Evolutionary conservation across 2,329 filamentous ascomycete species (phyloP).

Genomic region (Didymella segeticola): DNA sequence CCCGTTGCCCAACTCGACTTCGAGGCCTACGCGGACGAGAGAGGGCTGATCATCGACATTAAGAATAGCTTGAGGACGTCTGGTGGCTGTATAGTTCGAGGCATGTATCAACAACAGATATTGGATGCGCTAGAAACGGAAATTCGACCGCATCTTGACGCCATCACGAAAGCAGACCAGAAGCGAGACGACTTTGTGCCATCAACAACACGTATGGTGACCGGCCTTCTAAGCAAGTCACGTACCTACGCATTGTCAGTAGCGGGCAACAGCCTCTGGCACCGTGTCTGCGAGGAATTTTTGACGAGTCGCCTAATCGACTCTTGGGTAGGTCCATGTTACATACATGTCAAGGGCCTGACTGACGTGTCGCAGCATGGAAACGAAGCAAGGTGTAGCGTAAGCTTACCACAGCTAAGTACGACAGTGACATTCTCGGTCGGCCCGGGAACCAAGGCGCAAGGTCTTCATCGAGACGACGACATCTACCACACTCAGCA

Average conservation of each 20-base stretch:
- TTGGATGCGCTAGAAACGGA: background rate
- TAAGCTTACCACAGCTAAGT: conserved; percentile 29
- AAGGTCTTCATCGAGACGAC: conserved; percentile 38
- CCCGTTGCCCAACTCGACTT: background rate
- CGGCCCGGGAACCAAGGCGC: conserved; percentile 33
- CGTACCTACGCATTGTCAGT: conserved; percentile 17
- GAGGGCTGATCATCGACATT: background rate
- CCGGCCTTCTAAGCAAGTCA: background rate
- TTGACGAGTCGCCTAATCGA: conserved; percentile 17
- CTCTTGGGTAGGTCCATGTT: conserved; percentile 15
- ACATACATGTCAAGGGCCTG: background rate
- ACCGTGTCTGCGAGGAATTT: conserved; percentile 18
- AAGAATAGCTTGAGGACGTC: background rate
- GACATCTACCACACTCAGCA: conserved; percentile 36
- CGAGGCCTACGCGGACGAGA: background rate
- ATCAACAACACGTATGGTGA: background rate
- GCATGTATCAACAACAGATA: background rate
- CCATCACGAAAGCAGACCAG: background rate
- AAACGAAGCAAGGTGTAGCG: conserved; percentile 12
- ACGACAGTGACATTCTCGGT: conserved; percentile 36
- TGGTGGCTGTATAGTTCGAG: background rate
- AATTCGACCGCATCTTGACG: background rate
- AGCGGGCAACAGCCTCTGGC: conserved; percentile 19
- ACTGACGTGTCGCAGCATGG: conserved; percentile 8
- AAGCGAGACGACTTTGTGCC: background rate